These are phyloP conservation scores for Stagonosporopsis tanaceti DNA, from an alignment of 2,329 filamentous ascomycete species.

Conservation along the genomic window DNA sequence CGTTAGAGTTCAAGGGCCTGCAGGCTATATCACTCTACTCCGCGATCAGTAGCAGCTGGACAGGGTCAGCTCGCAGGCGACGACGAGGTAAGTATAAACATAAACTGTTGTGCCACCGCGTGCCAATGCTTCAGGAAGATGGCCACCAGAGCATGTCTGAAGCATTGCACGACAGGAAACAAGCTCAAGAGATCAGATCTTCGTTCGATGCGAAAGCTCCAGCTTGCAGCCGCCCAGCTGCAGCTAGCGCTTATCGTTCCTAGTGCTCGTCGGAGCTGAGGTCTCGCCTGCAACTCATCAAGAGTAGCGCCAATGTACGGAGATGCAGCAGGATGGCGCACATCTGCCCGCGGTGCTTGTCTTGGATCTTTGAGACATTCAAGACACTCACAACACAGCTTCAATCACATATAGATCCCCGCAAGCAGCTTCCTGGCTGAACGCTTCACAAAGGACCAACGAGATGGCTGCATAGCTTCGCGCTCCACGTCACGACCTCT, in stretches of 20 bases:
- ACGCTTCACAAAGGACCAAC: neutral
- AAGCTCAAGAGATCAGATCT: neutral
- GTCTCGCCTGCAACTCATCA: conserved; percentile 15
- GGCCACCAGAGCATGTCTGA: neutral
- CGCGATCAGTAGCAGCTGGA: neutral
- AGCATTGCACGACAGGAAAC: conserved; percentile 4
- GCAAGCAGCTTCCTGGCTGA: neutral
- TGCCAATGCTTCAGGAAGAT: neutral
- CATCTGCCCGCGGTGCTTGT: neutral
- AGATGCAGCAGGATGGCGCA: conserved; percentile 11
- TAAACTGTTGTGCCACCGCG: neutral
- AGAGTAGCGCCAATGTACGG: conserved; percentile 5
- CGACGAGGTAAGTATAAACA: neutral
- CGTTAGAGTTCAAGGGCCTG: neutral
- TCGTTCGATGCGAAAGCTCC: conserved; percentile 3
- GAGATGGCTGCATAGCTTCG: conserved; percentile 6
- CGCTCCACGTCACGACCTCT: neutral
- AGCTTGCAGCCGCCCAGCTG: conserved; percentile 19
- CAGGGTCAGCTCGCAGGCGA: neutral
- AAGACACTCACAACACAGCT: neutral
- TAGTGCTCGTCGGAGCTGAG: conserved; percentile 17
- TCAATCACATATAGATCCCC: neutral
- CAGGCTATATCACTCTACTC: neutral
- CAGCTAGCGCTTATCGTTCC: conserved; percentile 17
- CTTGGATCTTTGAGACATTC: neutral